Evolutionary conservation across 1,139 yeast species (phyloP).

Genomic region (Suhomyces bribrorum): DNA sequence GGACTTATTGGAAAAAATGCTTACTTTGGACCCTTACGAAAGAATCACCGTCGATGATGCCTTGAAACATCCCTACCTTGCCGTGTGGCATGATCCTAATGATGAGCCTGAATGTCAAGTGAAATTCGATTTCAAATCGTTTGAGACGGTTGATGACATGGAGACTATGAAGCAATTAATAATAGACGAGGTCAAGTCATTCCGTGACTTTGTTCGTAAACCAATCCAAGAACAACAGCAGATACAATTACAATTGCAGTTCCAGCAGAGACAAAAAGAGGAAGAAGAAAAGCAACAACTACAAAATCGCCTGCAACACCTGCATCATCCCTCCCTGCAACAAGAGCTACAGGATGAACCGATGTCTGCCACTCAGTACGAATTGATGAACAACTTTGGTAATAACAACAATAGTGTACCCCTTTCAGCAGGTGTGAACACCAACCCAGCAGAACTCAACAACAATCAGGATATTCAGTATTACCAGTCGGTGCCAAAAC

Average conservation of each 20-base stretch:
- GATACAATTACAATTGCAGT: constrained; percentile 42
- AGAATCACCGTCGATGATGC: constrained; percentile 91
- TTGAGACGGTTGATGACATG: constrained; percentile 84
- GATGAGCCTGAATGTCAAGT: constrained; percentile 88
- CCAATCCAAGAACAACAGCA: constrained; percentile 70
- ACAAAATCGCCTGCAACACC: constrained; percentile 15
- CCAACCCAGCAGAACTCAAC: constrained; percentile 26
- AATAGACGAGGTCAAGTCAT: constrained; percentile 74
- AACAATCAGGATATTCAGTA: constrained; percentile 29
- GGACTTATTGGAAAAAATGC: constrained; percentile 78
- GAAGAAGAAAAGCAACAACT: constrained; percentile 19
- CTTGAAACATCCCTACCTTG: constrained; percentile 80
- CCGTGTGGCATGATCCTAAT: constrained; percentile 94
- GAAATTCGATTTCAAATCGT: constrained; percentile 80
- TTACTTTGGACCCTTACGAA: constrained; percentile 82
- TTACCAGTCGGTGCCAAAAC: constrained; percentile 46
- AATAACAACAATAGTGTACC: constrained; percentile 11
- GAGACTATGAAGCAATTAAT: constrained; percentile 76
- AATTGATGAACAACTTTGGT: constrained; percentile 14
- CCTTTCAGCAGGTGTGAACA: constrained; percentile 32
- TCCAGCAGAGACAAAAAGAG: constrained; percentile 35
- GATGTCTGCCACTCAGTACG: constrained; percentile 17
- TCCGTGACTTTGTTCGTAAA: constrained; percentile 78
- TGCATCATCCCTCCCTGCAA: constrained; percentile 13
- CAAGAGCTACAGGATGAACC: constrained; percentile 13